Evolutionary conservation across 208 protist genomes (phyloP), one percentile per base, ranked within the genome.

Genomic region (Perkinsela sp.): DNA sequence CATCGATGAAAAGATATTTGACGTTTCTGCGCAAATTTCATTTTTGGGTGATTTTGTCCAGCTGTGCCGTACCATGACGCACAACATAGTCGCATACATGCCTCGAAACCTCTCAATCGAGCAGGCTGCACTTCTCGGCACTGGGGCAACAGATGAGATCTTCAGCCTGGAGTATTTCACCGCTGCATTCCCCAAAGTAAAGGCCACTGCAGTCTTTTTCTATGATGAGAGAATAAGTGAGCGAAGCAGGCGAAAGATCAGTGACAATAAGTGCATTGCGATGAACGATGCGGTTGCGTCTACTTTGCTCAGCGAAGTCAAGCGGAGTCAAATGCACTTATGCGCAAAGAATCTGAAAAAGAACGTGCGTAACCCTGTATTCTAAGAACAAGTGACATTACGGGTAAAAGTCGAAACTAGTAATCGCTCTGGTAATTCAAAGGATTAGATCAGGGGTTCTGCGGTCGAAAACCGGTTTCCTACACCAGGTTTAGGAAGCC

Each of bases 21-120:
- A 74, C 70, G 22, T 74, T n/a, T n/a, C n/a, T n/a, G n/a, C 1
- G 1, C 30, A 74, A 28, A 74, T 74, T 57, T 22, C 40, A 22
- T 6, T 6, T n/a, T n/a, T 57, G 22, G 13, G 6, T 22, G 40
- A 22, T 6, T 57, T 57, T 6, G 22, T 57, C 13, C 40, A 57
- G 22, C 6, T n/a, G 22, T 57, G 40, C 40, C 40, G 40, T 57
- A 6, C 6, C 6, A 6, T 57, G 40, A 57, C 40, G 6, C 13
- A 6, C 40, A 57, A 57, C 22, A 57, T 57, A n/a, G 40, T 57
- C 40, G 40, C 22, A n/a, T 57, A 57, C 22, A n/a, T 57, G 22
- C 40, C 40, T 6, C 40, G 40, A 57, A 57, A 57, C 40, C 6
- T 57, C 22, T n/a, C 40, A 6, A 57, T 57, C 22, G 13, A 22